These are phyloP conservation scores for Cutaneotrichosporon cavernicola DNA, from an alignment of 1,284 basidiomycete species.

Conservation along the genomic window DNA sequence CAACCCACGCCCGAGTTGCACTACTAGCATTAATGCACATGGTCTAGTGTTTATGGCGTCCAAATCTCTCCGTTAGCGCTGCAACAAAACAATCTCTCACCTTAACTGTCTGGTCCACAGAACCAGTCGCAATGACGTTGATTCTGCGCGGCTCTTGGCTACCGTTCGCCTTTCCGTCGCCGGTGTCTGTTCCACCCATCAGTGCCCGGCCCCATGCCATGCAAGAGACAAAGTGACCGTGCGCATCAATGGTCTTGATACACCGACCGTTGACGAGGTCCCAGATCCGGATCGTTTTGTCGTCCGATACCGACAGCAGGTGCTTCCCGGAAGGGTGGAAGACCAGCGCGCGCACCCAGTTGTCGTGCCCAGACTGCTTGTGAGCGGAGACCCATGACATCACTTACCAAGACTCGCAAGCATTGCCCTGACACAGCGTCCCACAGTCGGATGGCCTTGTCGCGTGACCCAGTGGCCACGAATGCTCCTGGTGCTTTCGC, in stretches of 20 bases:
- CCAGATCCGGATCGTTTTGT: conserved; percentile 87
- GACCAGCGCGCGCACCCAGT: conserved; percentile 77
- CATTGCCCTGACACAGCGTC: conserved; percentile 74
- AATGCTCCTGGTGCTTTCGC: conserved; percentile 59
- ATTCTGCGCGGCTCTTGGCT: conserved; percentile 61
- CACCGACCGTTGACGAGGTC: conserved; percentile 72
- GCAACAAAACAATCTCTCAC: conserved; percentile 31
- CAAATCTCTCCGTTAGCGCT: conserved; percentile 20
- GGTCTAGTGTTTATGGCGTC: conserved; percentile 20
- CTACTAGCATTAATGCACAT: conserved; percentile 12
- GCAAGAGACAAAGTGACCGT: conserved; percentile 79
- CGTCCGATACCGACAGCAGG: conserved; percentile 82
- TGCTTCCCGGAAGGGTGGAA: conserved; percentile 85
- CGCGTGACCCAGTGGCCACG: conserved; percentile 76
- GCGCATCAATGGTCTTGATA: conserved; percentile 81
- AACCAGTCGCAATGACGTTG: conserved; percentile 77
- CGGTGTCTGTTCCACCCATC: conserved; percentile 43
- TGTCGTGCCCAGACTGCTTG: conserved; percentile 70
- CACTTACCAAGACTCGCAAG: conserved; percentile 63
- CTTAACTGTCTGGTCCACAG: conserved; percentile 66
- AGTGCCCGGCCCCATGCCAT: conserved; percentile 73
- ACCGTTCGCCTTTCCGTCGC: conserved; percentile 28
- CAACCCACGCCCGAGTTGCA: neutral
- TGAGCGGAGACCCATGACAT: neutral
- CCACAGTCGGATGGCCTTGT: conserved; percentile 87